phyloP scores from a whole-genome alignment of 371 early-diverging fungal species.

The Mucor piriformis region DNA sequence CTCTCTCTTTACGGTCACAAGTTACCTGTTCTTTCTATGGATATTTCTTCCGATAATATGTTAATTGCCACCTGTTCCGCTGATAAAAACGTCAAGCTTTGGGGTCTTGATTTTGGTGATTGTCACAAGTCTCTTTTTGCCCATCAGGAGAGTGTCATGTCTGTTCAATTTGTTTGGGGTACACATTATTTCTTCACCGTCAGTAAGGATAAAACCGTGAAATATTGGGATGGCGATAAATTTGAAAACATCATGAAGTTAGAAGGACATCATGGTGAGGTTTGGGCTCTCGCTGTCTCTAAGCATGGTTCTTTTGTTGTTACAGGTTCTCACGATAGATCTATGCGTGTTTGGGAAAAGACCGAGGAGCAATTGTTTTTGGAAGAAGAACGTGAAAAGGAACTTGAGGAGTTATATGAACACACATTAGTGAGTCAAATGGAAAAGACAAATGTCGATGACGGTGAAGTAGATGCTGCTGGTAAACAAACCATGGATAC shows the following conservation, averaged over 20 bases:
- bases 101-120: slow-evolving; percentile 99
- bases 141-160: slow-evolving; percentile 91
- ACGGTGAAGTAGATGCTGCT: slow-evolving; percentile 66
- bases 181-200: slow-evolving; percentile 95
- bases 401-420: slow-evolving; percentile 89
- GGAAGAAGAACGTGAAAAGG: slow-evolving; percentile 95
- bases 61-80: slow-evolving; percentile 90
- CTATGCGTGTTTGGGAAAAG: slow-evolving; percentile 91
- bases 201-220: slow-evolving; percentile 86
- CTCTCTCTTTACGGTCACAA: slow-evolving; percentile 96
- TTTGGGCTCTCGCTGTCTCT: slow-evolving; percentile 89
- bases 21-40: slow-evolving; percentile 91
- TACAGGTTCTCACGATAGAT: slow-evolving; percentile 89
- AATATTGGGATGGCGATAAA: slow-evolving; percentile 97
- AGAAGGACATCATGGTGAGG: slow-evolving; percentile 89
- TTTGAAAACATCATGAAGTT: slow-evolving; percentile 94
- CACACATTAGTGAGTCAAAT: slow-evolving; percentile 70
- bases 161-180: slow-evolving; percentile 85
- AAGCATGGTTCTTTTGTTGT: slow-evolving; percentile 87
- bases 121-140: slow-evolving; percentile 94
- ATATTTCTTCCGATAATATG: slow-evolving; percentile 91
- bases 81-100: slow-evolving; percentile 96
- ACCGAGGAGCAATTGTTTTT: slow-evolving; percentile 94
- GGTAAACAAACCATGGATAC: slow-evolving; percentile 88
- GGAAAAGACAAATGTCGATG: slow-evolving; percentile 63